Base-by-base conservation (phyloP, 164 flowering plant species). In the Houttuynia cordata region DNA sequence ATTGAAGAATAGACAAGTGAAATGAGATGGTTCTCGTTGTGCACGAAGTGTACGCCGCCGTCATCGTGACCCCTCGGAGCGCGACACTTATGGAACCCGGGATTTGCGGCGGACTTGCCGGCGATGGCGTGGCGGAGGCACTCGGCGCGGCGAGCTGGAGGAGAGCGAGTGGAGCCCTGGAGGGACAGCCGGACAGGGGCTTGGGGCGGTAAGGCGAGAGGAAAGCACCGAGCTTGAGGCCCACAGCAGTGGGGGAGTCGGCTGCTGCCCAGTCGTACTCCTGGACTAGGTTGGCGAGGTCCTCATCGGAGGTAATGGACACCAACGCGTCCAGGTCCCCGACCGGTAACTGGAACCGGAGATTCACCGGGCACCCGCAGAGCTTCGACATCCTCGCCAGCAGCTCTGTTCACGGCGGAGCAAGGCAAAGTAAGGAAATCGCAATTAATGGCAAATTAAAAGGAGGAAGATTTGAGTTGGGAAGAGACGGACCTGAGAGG, bases 191-290 rank as follows among this genome's bases (percentile, higher is more conserved):
- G 7, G 67, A 47, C 17, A 25, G 1, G 17, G 81, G 47, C 76
- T 83, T 82, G 24, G 64, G 59, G 10, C 40, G 25, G 12, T 83
- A 81, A 39, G 66, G 78, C 20, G 68, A 74, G 7, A 92, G 87
- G 59, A 88, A 88, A 1, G 86, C 93, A 69, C 95, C 78, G 78
- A 92, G 77, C 83, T 91, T 91, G 59, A 83, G 55, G n/a, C n/a
- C n/a, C n/a, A n/a, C n/a, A n/a, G n/a, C n/a, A n/a, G n/a, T n/a
- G n/a, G n/a, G n/a, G 17, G 24, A 69, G 40, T 3, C 77, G 57
- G 1, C 85, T 51, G 50, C 53, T 69, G 73, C 81, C 14, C 81
- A 74, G 55, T 87, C 91, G 69, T 93, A 90, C 61, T 86, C 97
- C 59, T 92, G 96, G 68, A 92, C 69, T 53, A 93, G 74, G 71